Evolutionary conservation across 1,284 basidiomycete species (phyloP).

Genomic region (Rhodotorula sp.): DNA sequence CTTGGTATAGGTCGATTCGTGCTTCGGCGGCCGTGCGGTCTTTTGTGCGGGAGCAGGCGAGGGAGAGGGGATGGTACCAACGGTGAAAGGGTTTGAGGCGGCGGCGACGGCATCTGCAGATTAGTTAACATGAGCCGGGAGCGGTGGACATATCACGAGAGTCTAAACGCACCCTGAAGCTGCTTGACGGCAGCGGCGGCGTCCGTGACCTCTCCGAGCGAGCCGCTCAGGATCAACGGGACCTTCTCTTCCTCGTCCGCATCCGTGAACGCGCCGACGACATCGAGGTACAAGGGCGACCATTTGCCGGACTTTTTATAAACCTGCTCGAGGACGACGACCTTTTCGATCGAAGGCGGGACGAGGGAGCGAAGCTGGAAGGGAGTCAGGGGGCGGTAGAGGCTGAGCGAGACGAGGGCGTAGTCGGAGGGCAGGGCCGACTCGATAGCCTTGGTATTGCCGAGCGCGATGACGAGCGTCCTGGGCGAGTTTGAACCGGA

Average conservation of each 20-base stretch:
- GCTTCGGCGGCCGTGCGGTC: conserved; percentile 67
- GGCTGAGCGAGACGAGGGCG: conserved; percentile 65
- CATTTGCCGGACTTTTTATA: conserved; percentile 76
- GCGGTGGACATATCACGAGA: background rate
- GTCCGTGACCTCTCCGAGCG: conserved; percentile 58
- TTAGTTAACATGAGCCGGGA: conserved; percentile 3
- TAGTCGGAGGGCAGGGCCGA: conserved; percentile 58
- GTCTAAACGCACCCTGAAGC: conserved; percentile 27
- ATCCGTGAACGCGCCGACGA: conserved; percentile 66
- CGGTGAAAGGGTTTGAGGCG: conserved; percentile 45
- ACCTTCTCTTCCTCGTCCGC: conserved; percentile 51
- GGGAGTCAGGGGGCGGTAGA: conserved; percentile 72
- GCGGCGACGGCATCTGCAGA: conserved; percentile 46
- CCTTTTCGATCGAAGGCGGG: conserved; percentile 63
- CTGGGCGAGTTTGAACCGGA: conserved; percentile 28
- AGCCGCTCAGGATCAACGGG: conserved; percentile 62
- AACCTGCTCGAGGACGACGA: conserved; percentile 83
- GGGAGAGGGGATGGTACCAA: conserved; percentile 46
- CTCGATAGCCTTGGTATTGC: conserved; percentile 54
- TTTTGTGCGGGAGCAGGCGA: conserved; percentile 44
- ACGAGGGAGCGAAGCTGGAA: conserved; percentile 65
- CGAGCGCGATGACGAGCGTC: conserved; percentile 65
- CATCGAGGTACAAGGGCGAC: conserved; percentile 81
- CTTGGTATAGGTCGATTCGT: conserved; percentile 88
- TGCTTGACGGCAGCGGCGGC: conserved; percentile 53